Evolutionary conservation across 2,329 filamentous ascomycete species (phyloP), one percentile per base, ranked within the genome.

Genomic region (Xylariaceae sp.): DNA sequence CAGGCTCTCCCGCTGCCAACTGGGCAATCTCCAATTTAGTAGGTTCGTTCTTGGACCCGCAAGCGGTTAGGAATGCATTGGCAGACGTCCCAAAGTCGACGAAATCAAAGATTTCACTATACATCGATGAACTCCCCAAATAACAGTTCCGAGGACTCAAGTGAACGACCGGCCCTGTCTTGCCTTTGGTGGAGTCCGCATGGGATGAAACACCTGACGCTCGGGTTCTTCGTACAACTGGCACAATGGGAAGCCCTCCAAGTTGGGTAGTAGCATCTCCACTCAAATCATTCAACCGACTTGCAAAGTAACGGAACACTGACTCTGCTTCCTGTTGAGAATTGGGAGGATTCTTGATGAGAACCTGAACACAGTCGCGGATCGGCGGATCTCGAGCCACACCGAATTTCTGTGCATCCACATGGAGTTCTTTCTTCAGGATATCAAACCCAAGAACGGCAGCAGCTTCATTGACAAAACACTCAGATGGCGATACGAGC

Each of bases 81-180:
- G 90, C 93, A 66, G 93, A 86, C 33, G 79, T 74, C 0, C 93
- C 91, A 72, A 97, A 99, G 67, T 97, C 89, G 13, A 97, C 92
- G 70, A 97, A 99, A 66, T 97, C 91, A 60, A 99, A 96, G 31
- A 99, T 95, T 31, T 96, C 89, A 11, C 84, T 88, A 63, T 95
- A 99, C 7, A 77, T 78, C 2, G 73, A 68, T 6, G 80, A 84
- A 28, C 59, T 86, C 9, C 94, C 94, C 2, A 99, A 77, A 67
- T 96, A 99, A 57, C 88, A 91, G 39, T 84, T 78, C 42, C 79
- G 81, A 5, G 94, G 93, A 14, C 82, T 78, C 42, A 91, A 77
- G 60, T 84, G 79, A 59, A 77, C 73, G 42, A 81, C 61, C 43
- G 64, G 63, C 41, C 63, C 65, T 49, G 66, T 46, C 39, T 71